A percentile compares a stretch with the other conserved stretches of the same genome.
Conservation (phyloP, 2,329 filamentous ascomycete genomes). For the Chaetomiaceae sp. region DNA sequence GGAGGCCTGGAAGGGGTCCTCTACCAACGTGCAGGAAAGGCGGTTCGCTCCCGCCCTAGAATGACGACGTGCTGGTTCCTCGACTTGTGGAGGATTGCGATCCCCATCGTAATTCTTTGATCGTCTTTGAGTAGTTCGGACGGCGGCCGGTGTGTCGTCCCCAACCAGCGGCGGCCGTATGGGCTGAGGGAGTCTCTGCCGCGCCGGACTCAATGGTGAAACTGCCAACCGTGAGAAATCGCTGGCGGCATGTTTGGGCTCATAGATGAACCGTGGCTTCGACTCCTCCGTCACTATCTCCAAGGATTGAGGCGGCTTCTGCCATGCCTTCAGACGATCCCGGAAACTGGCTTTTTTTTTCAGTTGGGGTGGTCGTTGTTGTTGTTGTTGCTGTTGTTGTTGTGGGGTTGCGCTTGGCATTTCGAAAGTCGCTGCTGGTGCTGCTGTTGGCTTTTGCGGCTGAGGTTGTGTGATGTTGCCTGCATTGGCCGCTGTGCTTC, state of each 20-base stretch:
- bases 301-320: conserved; percentile 5
- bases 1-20: conserved; percentile 12
- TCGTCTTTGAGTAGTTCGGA: neutral
- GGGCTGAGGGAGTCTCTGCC: neutral
- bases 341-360: conserved; percentile 25
- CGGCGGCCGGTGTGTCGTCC: neutral
- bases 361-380: conserved; percentile 15
- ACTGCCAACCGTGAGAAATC: conserved; percentile 30
- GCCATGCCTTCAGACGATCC: conserved; percentile 23
- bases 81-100: neutral
- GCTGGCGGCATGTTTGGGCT: conserved; percentile 31
- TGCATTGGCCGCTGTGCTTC: conserved; percentile 3
- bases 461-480: conserved; percentile 7
- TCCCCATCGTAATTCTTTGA: neutral
- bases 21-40: conserved; percentile 7
- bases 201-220: conserved; percentile 14
- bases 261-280: conserved; percentile 23
- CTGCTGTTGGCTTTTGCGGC: conserved; percentile 6
- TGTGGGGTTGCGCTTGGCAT: conserved; percentile 7
- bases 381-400: conserved; percentile 5
- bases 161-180: conserved; percentile 9
- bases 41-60: neutral
- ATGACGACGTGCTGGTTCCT: neutral
- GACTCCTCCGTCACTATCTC: conserved; percentile 28
- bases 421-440: neutral